Evolutionary conservation across 768 basidiomycete genomes (phyloP).

Genomic region (Thelephora aurantiotincta): DNA sequence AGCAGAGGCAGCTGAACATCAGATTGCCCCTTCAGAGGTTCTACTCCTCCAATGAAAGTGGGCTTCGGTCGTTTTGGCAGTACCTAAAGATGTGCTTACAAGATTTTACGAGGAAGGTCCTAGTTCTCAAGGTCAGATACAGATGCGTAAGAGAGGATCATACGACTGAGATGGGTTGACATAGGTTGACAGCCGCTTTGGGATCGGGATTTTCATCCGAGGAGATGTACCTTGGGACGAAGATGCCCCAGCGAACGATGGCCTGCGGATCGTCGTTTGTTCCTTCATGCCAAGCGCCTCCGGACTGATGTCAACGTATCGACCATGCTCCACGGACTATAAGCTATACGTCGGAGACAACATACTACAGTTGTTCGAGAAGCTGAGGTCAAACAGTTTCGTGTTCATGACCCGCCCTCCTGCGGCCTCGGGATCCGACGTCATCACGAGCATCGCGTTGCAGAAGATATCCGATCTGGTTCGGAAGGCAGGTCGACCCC

Average conservation of each 20-base stretch:
- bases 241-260: slow-evolving; percentile 35
- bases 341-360: slow-evolving; percentile 41
- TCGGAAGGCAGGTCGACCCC: slow-evolving; percentile 25
- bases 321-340: slow-evolving; percentile 38
- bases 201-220: slow-evolving; percentile 49
- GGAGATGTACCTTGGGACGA: slow-evolving; percentile 35
- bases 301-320: slow-evolving; percentile 30
- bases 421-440: slow-evolving; percentile 27
- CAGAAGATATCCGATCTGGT: slow-evolving; percentile 44
- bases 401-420: slow-evolving; percentile 40
- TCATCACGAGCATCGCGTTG: slow-evolving; percentile 45
- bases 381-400: slow-evolving; percentile 37
- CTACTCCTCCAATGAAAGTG: slow-evolving; percentile 40
- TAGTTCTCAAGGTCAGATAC: slow-evolving; percentile 37
- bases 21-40: slow-evolving; percentile 45
- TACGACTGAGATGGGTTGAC: not conserved
- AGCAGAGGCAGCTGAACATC: slow-evolving; percentile 32
- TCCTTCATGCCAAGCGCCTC: slow-evolving; percentile 45
- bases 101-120: slow-evolving; percentile 42
- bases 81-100: slow-evolving; percentile 41
- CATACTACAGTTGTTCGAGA: slow-evolving; percentile 45
- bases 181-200: slow-evolving; percentile 48
- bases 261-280: slow-evolving; percentile 36
- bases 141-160: not conserved
- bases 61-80: slow-evolving; percentile 44